These are phyloP conservation scores for Fistulinella prunicolor DNA, from an alignment of 768 basidiomycete genomes.

Conservation along the genomic window DNA sequence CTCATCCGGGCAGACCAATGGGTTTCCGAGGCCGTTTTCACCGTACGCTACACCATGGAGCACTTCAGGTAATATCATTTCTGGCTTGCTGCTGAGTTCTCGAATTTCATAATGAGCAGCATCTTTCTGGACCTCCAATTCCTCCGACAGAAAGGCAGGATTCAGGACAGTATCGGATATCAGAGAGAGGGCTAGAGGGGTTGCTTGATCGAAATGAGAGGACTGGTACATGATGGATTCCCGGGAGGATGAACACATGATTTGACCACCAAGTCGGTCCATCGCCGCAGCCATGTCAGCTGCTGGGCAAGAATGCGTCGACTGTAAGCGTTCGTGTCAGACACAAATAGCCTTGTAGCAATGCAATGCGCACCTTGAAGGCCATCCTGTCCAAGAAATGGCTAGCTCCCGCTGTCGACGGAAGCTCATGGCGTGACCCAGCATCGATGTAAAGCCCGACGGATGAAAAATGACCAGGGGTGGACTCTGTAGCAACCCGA, in stretches of 20 bases:
- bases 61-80: slow-evolving; percentile 89
- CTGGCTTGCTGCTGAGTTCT: slow-evolving; percentile 85
- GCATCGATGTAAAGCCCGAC: slow-evolving; percentile 93
- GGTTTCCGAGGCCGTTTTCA: slow-evolving; percentile 79
- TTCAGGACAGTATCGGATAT: slow-evolving; percentile 89
- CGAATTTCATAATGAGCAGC: slow-evolving; percentile 89
- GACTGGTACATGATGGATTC: slow-evolving; percentile 99
- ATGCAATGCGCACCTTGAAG: slow-evolving; percentile 69
- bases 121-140: slow-evolving; percentile 79
- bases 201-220: slow-evolving; percentile 82
- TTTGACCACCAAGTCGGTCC: slow-evolving; percentile 85
- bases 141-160: slow-evolving; percentile 70
- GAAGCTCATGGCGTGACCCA: slow-evolving; percentile 84
- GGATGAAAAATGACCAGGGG: slow-evolving; percentile 92
- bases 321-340: slow-evolving; percentile 42
- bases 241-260: slow-evolving; percentile 84
- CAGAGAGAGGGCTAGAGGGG: slow-evolving; percentile 78
- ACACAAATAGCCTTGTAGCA: background rate
- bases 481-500: slow-evolving; percentile 85
- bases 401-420: slow-evolving; percentile 70
- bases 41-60: slow-evolving; percentile 85
- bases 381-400: slow-evolving; percentile 96
- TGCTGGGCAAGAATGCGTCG: slow-evolving; percentile 66
- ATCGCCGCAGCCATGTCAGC: slow-evolving; percentile 80
- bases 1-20: slow-evolving; percentile 84